Conservation (phyloP, 257 asterid genomes). For the Solanum arcanum region DNA sequence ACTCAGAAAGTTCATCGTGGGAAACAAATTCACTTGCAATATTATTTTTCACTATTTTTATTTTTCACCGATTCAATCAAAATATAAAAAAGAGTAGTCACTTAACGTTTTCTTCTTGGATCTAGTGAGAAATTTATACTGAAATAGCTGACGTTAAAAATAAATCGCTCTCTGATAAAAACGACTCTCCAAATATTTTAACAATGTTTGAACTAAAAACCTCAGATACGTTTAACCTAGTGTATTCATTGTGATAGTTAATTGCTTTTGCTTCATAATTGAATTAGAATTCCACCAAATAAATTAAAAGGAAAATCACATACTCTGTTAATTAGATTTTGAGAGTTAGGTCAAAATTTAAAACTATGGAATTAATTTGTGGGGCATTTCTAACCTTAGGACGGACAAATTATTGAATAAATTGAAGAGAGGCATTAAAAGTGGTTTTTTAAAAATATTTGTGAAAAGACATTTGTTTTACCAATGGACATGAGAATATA, state of each 20-base stretch:
- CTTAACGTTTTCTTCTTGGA: not conserved
- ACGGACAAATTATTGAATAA: not conserved
- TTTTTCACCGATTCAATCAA: not conserved
- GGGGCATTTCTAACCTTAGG: not conserved
- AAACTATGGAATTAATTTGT: not conserved
- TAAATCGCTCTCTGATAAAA: not conserved
- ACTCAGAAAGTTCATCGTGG: not conserved
- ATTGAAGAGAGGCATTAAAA: no score
- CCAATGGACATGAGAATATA: not conserved
- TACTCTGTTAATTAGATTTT: not conserved
- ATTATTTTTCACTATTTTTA: not conserved
- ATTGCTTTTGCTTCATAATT: not conserved
- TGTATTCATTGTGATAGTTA: not conserved
- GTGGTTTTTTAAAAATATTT: not conserved
- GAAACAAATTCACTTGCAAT: not conserved
- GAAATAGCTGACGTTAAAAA: not conserved
- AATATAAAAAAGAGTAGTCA: not conserved
- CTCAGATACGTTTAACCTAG: not conserved
- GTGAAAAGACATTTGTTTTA: not conserved
- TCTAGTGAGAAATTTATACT: not conserved
- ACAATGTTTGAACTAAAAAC: not conserved
- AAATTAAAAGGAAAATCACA: not conserved
- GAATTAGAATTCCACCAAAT: not conserved
- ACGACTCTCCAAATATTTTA: not conserved
- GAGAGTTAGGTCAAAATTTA: not conserved